Percentiles rank a stretch among this genome's conserved stretches.
Conservation (phyloP, 2,329 filamentous ascomycete genomes). For the Fusarium sp. region DNA sequence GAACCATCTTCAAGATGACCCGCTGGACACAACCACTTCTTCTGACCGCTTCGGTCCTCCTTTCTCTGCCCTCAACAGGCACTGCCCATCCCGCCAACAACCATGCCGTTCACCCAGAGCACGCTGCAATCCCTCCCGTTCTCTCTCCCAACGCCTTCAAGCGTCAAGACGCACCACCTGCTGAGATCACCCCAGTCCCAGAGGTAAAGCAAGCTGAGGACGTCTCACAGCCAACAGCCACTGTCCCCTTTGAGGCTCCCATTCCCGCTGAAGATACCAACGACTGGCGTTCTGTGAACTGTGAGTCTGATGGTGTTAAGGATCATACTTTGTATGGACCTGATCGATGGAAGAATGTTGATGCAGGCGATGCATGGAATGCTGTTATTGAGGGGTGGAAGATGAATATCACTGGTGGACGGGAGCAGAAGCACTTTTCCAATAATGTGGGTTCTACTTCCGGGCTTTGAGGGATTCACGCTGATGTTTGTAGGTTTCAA, state of each 20-base stretch:
- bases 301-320: slow-evolving; percentile 12
- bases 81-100: slow-evolving; percentile 8
- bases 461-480: rapidly evolving
- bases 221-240: neutral
- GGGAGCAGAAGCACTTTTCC: slow-evolving; percentile 14
- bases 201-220: neutral
- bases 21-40: slow-evolving; percentile 18
- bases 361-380: slow-evolving; percentile 18
- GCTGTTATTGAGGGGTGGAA: slow-evolving; percentile 21
- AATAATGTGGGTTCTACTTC: slow-evolving; percentile 7
- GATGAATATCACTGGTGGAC: slow-evolving; percentile 10
- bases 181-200: neutral
- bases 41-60: slow-evolving; percentile 5
- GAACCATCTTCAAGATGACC: neutral
- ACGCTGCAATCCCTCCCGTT: neutral
- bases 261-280: neutral
- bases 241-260: slow-evolving; percentile 1
- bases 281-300: slow-evolving; percentile 9
- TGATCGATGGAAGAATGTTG: slow-evolving; percentile 18
- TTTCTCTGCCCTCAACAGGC: neutral
- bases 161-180: slow-evolving; percentile 4
- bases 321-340: slow-evolving; percentile 23
- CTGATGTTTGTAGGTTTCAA: slow-evolving; percentile 4
- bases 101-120: neutral
- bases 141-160: neutral